Base-by-base conservation (phyloP, 179 eudicot genomes). In the Patellifolia procumbens region DNA sequence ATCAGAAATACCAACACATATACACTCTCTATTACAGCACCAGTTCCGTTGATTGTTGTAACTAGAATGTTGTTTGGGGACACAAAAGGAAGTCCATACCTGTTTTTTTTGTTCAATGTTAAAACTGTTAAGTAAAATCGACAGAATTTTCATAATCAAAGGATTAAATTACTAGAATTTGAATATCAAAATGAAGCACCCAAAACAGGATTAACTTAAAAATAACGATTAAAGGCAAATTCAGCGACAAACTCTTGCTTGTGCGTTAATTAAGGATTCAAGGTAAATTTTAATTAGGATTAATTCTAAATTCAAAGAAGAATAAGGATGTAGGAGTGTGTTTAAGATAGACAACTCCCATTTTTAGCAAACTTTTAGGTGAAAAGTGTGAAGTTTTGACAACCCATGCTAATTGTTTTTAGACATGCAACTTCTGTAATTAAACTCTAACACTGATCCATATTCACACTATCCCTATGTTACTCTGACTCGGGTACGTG, bases 51-150 rank as follows among this genome's bases (percentile, higher is more conserved):
- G 70, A 93, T 88, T 22, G 90, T 88, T 37, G 94, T 71, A 42
- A 91, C 97, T 22, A 93, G 76, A 46, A 91, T 76, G 86, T 93
- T 93, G 89, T 93, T 77, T 74, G 90, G 92, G 15, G 97, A 93
- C 75, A 93, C 88, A 78, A 93, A 93, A 1, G 98, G 98, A 68
- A 93, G 83, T 22, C 98, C 98, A 60, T 91, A 93, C 98, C 98
- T 93, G 63, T 73, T 20, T 1, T 37, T 10, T 58, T 17, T 22
- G 11, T 11, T 0, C 8, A 13, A 65, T 20, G 46, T 20, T 61
- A n/a, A 19, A 15, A 32, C 5, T 34, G 26, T 32, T 29, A 24
- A 58, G 17, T 26, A 58, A 24, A 9, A 24, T 58, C 26, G 32
- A 58, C 10, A 16, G 26, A 11, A 6, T 55, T 20, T 53, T 53